Evolutionary conservation across 1,284 basidiomycete genomes (phyloP), one percentile per base, ranked within the genome.

Genomic region (Pulchroboletus neoregius): DNA sequence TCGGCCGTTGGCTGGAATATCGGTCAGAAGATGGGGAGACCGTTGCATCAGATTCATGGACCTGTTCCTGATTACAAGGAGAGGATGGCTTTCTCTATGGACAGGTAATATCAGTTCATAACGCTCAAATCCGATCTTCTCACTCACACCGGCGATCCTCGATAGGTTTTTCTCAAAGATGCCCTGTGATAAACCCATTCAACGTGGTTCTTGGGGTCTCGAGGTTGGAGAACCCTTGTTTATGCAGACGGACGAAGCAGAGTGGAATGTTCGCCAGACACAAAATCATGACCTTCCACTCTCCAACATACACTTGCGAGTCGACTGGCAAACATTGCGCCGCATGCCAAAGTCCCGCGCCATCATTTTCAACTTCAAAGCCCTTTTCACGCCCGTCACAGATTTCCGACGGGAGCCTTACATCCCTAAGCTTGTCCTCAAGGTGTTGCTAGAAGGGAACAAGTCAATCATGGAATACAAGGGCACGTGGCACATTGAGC

Each of bases 241-340:
- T 55, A 39, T 71, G 16, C 75, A 74, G 46, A 52, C 62, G 4
- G 61, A 61, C 35, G 67, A 71, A 43, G 55, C 64, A 7, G 62
- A 69, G 26, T 75, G 65, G 58, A 43, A 40, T 9, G 11, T 50
- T 37, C 70, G 70, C 31, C 51, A 58, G 32, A 53, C 37, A 4
- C 72, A 73, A 47, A 52, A 60, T 34, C 63, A 67, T 3, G 54
- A 68, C 18, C 56, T 79, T 13, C 46, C 60, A 2, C 43, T 72
- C 31, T 66, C 71, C 27, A 65, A 75, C 42, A 64, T 77, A 22
- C 58, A 69, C 53, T 50, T 78, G 42, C 70, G 76, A 10, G 73
- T 78, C 22, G 75, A 78, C 45, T 78, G 76, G 75, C 76, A 78
- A 54, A 76, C 74, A 5, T 55, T 78, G 30, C 67, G 74, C n/a